Conservation (phyloP, 2,329 filamentous ascomycete species). For the Aspergillus udagawae region DNA sequence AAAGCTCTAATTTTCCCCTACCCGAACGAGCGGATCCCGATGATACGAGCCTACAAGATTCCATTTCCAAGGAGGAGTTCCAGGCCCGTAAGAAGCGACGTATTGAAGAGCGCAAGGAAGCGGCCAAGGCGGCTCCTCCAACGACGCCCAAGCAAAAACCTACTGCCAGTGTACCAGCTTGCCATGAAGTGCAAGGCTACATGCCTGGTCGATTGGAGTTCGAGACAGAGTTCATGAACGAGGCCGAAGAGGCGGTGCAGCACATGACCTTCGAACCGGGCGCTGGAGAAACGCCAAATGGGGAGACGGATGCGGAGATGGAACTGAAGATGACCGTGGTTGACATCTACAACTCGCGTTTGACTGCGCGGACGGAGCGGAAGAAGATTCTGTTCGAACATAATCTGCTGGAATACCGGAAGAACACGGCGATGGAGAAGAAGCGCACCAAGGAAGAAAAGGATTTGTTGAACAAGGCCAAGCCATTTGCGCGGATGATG, state of each 20-base stretch:
- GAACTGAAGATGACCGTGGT: slow-evolving; percentile 97
- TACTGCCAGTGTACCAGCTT: slow-evolving; percentile 89
- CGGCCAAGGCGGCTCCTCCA: slow-evolving; percentile 75
- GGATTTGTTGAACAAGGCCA: slow-evolving; percentile 86
- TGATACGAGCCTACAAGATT: slow-evolving; percentile 72
- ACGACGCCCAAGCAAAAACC: slow-evolving; percentile 91
- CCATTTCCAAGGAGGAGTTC: slow-evolving; percentile 86
- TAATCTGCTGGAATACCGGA: slow-evolving; percentile 85
- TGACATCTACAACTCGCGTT: slow-evolving; percentile 91
- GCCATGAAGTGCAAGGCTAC: slow-evolving; percentile 96
- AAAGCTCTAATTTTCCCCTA: slow-evolving; percentile 79
- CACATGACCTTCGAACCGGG: slow-evolving; percentile 98
- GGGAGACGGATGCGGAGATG: slow-evolving; percentile 90
- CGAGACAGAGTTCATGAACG: slow-evolving; percentile 95
- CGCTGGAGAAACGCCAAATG: slow-evolving; percentile 85
- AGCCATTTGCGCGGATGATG: slow-evolving; percentile 97
- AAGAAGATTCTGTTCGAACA: slow-evolving; percentile 98
- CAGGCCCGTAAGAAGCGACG: slow-evolving; percentile 87
- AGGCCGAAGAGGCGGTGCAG: slow-evolving; percentile 96
- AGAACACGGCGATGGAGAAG: slow-evolving; percentile 86
- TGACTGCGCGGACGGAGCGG: slow-evolving; percentile 85
- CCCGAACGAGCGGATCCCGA: slow-evolving; percentile 80
- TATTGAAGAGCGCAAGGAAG: slow-evolving; percentile 88
- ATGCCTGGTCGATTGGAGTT: slow-evolving; percentile 98
- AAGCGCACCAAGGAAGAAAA: slow-evolving; percentile 93